Conservation (phyloP, 208 protist species). For the Acanthamoeba quina region DNA sequence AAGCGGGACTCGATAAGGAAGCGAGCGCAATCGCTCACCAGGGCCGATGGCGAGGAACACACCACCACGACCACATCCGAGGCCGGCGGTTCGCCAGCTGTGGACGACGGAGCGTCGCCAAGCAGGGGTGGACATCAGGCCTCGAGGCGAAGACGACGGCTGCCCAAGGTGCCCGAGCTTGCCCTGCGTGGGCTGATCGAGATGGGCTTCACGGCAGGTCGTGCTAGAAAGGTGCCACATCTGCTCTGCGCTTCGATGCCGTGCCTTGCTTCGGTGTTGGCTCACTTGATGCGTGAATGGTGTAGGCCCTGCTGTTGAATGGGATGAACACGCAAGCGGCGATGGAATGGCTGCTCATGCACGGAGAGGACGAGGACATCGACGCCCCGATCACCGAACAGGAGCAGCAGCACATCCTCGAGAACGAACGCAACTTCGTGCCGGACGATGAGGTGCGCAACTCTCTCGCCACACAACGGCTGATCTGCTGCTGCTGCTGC, state of each 20-base stretch:
- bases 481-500: neutral
- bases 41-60: neutral
- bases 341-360: slow-evolving; percentile 69
- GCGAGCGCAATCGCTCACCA: neutral
- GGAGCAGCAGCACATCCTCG: neutral
- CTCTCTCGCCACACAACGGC: slow-evolving; percentile 10
- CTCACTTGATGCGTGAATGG: neutral
- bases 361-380: slow-evolving; percentile 62
- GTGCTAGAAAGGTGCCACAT: slow-evolving; percentile 1
- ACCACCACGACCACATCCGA: neutral
- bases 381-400: slow-evolving; percentile 40
- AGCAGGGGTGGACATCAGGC: neutral
- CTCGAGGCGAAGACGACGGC: neutral
- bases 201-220: slow-evolving; percentile 23
- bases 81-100: neutral
- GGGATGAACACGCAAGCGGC: slow-evolving; percentile 59
- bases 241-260: neutral
- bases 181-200: slow-evolving; percentile 44
- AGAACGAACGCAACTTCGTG: slow-evolving; percentile 12
- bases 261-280: neutral
- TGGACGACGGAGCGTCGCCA: neutral
- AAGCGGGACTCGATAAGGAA: neutral
- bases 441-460: slow-evolving; percentile 29
- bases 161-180: neutral
- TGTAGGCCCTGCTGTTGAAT: slow-evolving; percentile 10